These are phyloP conservation scores for Phytophthora crassamura DNA, from an alignment of 352 stramenopile species.

Conservation along the genomic window DNA sequence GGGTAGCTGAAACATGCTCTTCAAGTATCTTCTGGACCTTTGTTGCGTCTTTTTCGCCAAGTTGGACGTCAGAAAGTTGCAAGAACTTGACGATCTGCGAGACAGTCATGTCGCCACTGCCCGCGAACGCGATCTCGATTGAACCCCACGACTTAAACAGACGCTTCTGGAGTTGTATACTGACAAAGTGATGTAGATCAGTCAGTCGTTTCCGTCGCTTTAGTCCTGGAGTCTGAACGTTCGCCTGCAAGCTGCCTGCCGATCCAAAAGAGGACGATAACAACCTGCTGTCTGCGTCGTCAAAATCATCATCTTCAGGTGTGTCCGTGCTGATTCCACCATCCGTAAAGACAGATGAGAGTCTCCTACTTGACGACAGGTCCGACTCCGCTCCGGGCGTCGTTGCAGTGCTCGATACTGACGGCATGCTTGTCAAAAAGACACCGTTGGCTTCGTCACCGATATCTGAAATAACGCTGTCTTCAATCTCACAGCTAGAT, in stretches of 20 bases:
- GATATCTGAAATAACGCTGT: constrained; percentile 13
- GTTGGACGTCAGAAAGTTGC: constrained; percentile 71
- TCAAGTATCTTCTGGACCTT: constrained; percentile 74
- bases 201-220: constrained; percentile 62
- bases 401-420: constrained; percentile 9
- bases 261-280: constrained; percentile 12
- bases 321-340: constrained; percentile 2
- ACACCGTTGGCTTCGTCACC: constrained; percentile 18
- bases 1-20: constrained; percentile 38
- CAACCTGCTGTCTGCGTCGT: constrained; percentile 30
- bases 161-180: constrained; percentile 73
- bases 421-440: constrained; percentile 42
- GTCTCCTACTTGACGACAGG: not conserved
- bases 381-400: not conserved
- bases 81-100: constrained; percentile 78
- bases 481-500: not conserved
- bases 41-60: constrained; percentile 55
- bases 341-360: constrained; percentile 10
- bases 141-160: constrained; percentile 73
- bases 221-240: constrained; percentile 46
- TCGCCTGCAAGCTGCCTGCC: constrained; percentile 8
- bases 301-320: constrained; percentile 23
- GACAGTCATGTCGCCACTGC: constrained; percentile 68
- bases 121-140: constrained; percentile 73
- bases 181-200: constrained; percentile 69